These are phyloP conservation scores for Saccharomyces hybrid DNA, from an alignment of 1,139 yeast genomes.

Conservation along the genomic window DNA sequence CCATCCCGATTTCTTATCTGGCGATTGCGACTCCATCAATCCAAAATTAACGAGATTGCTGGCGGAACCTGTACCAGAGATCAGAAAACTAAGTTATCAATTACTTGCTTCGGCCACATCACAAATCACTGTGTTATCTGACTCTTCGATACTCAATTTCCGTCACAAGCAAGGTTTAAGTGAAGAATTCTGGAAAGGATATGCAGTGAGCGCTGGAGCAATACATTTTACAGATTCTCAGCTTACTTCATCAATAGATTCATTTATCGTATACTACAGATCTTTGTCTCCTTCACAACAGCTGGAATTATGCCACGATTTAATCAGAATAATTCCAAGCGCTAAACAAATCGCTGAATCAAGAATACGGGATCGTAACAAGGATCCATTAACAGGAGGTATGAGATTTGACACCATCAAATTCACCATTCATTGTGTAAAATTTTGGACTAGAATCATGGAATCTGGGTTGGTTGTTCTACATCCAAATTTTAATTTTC, in stretches of 20 bases:
- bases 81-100: conserved; percentile 31
- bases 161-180: not conserved
- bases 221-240: conserved; percentile 45
- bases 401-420: conserved; percentile 15
- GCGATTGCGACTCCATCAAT: conserved; percentile 16
- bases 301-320: conserved; percentile 14
- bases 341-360: conserved; percentile 14
- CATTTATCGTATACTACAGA: conserved; percentile 37
- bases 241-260: conserved; percentile 40
- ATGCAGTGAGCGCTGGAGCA: conserved; percentile 52
- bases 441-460: conserved; percentile 31
- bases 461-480: conserved; percentile 33
- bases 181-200: conserved; percentile 48
- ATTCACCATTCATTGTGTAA: conserved; percentile 22
- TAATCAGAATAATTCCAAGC: conserved; percentile 18
- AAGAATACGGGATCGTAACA: conserved; percentile 19
- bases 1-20: conserved; percentile 25
- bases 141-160: not conserved
- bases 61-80: conserved; percentile 43
- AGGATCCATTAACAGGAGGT: conserved; percentile 6
- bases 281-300: conserved; percentile 2
- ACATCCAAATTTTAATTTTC: conserved; percentile 30
- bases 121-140: not conserved
- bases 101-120: not conserved
- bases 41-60: conserved; percentile 43